These are phyloP conservation scores for Backusella mclennaniae DNA, from an alignment of 192 early-diverging fungal species.

Conservation along the genomic window DNA sequence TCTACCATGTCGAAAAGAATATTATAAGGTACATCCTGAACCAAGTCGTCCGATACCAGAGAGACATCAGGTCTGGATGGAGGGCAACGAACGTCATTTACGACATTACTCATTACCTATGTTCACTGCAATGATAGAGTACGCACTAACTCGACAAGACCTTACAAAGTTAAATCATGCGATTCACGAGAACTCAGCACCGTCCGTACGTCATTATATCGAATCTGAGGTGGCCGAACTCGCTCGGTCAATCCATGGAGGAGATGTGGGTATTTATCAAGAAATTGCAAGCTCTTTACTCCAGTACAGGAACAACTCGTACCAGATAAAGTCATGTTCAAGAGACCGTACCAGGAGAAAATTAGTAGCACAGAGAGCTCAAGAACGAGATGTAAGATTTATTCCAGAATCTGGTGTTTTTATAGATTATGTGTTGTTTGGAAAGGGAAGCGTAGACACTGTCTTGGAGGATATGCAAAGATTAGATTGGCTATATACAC, in stretches of 20 bases:
- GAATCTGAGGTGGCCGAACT: not conserved
- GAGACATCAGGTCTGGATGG: not conserved
- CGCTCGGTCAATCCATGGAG: not conserved
- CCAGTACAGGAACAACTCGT: not conserved
- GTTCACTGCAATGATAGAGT: not conserved
- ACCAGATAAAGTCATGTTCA: constrained; percentile 1
- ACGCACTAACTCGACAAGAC: not conserved
- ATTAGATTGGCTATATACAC: not conserved
- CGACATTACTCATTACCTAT: not conserved
- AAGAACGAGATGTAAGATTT: not conserved
- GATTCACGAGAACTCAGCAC: not conserved
- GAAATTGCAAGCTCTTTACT: not conserved
- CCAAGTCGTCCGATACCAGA: not conserved
- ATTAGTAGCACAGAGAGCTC: not conserved
- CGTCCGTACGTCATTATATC: not conserved
- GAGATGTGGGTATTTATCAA: not conserved
- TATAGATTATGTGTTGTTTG: not conserved
- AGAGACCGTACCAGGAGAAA: not conserved
- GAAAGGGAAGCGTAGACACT: not conserved
- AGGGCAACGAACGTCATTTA: not conserved
- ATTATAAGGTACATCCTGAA: not conserved
- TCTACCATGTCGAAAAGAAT: not conserved
- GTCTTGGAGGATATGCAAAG: not conserved
- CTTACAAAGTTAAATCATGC: not conserved
- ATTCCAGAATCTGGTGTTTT: not conserved